A percentile compares a stretch with the other conserved stretches of the same genome.
Evolutionary conservation across 176 grass and related monocot species (phyloP).

Genomic region (Chloris gayana): DNA sequence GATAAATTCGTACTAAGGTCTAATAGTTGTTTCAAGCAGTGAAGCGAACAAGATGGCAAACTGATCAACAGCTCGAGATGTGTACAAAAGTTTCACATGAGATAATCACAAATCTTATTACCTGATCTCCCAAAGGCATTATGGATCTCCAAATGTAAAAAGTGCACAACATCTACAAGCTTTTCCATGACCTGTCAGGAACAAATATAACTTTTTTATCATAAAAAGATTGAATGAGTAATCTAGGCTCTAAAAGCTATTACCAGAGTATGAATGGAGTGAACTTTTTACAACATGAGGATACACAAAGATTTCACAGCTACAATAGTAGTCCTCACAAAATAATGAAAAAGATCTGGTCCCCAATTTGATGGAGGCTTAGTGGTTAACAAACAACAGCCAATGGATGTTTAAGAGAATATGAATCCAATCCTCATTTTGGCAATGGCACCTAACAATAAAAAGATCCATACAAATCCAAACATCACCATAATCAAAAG

Average conservation of each 20-base stretch:
- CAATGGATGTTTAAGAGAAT: background rate
- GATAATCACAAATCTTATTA: slow-evolving; percentile 52
- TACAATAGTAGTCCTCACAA: background rate
- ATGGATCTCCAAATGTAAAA: slow-evolving; percentile 90
- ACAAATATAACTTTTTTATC: slow-evolving; percentile 27
- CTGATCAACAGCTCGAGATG: background rate
- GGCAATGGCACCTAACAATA: background rate
- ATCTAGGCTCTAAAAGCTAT: background rate
- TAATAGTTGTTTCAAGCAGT: slow-evolving; percentile 18
- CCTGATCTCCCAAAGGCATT: slow-evolving; percentile 73
- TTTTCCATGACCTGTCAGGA: slow-evolving; percentile 89
- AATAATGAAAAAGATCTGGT: background rate
- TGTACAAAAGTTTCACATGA: slow-evolving; percentile 22
- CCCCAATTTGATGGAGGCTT: background rate
- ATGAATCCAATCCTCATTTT: background rate
- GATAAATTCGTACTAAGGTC: too few relatives aligned
- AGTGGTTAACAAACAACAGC: slow-evolving; percentile 2
- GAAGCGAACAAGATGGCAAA: slow-evolving; percentile 28
- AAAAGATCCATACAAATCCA: background rate
- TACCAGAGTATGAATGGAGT: background rate
- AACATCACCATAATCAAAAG: background rate
- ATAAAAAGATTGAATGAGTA: slow-evolving; percentile 19
- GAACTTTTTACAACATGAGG: slow-evolving; percentile 9
- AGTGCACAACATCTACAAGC: slow-evolving; percentile 94
- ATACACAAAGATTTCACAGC: background rate